Percentiles rank a stretch among this genome's conserved stretches.
Conservation (phyloP, 1,284 basidiomycete species). For the Rhodofomes roseus region DNA sequence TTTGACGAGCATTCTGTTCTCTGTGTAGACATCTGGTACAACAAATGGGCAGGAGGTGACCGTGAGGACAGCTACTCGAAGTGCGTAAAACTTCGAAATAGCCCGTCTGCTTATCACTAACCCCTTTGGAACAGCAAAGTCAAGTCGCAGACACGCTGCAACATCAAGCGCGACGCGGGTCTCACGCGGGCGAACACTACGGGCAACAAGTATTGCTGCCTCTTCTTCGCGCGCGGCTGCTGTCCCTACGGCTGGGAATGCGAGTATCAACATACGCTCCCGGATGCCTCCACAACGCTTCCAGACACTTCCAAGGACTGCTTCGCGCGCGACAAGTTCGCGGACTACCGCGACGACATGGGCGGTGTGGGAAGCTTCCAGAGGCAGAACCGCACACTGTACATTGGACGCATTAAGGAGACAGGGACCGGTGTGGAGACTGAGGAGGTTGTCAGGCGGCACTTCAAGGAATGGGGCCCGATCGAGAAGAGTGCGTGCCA, state of each 20-base stretch:
- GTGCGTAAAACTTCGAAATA: constrained; percentile 46
- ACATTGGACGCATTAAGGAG: constrained; percentile 93
- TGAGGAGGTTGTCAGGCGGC: constrained; percentile 83
- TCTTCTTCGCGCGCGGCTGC: constrained; percentile 95
- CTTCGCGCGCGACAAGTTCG: constrained; percentile 96
- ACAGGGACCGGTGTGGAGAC: constrained; percentile 85
- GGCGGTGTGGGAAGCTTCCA: constrained; percentile 97
- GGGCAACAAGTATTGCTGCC: constrained; percentile 88
- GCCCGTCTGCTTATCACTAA: neutral
- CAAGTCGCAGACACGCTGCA: constrained; percentile 88
- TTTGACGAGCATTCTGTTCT: neutral
- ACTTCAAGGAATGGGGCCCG: constrained; percentile 98
- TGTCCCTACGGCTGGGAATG: constrained; percentile 98
- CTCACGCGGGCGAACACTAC: constrained; percentile 92
- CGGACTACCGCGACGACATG: constrained; percentile 99
- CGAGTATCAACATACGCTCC: constrained; percentile 89
- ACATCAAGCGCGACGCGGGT: constrained; percentile 85
- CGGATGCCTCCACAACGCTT: constrained; percentile 63
- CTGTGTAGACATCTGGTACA: constrained; percentile 92
- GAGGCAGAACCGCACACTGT: constrained; percentile 91
- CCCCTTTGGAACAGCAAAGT: constrained; percentile 63
- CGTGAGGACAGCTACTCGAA: constrained; percentile 91
- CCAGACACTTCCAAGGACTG: constrained; percentile 95
- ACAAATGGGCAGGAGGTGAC: constrained; percentile 97
- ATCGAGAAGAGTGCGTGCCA: constrained; percentile 80